Conservation (phyloP, 768 basidiomycete genomes). For the Pleurotus eryngii region DNA sequence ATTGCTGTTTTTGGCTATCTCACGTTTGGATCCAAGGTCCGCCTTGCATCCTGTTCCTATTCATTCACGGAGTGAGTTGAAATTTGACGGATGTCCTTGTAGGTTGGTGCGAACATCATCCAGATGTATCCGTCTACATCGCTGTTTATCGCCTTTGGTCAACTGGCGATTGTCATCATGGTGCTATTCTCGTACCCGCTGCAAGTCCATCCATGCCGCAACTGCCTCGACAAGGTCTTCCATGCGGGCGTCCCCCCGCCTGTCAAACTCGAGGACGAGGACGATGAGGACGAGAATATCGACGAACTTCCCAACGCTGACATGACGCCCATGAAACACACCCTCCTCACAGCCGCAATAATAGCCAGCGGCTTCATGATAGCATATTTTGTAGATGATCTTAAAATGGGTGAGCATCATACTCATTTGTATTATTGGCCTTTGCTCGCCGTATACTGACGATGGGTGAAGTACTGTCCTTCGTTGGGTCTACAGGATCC, state of each 20-base stretch:
- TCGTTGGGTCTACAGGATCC: conserved; percentile 95
- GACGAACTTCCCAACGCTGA: conserved; percentile 57
- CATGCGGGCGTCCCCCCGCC: conserved; percentile 28
- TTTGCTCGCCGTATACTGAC: conserved; percentile 47
- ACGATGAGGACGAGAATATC: conserved; percentile 40
- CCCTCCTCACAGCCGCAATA: conserved; percentile 64
- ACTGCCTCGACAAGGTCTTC: conserved; percentile 90
- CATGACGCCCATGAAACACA: conserved; percentile 67
- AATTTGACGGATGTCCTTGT: conserved; percentile 8
- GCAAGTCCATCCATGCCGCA: conserved; percentile 91
- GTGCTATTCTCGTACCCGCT: conserved; percentile 93
- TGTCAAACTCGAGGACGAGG: conserved; percentile 38
- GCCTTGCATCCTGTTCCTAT: conserved; percentile 13
- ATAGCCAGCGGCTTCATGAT: conserved; percentile 63
- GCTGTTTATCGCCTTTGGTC: conserved; percentile 88
- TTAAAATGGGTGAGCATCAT: conserved; percentile 62
- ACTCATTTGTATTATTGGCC: conserved; percentile 67
- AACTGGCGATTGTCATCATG: conserved; percentile 86
- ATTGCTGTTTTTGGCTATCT: conserved; percentile 89
- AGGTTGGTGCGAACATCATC: conserved; percentile 91
- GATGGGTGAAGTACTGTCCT: conserved; percentile 74
- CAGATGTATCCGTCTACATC: conserved; percentile 93
- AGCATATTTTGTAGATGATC: conserved; percentile 75
- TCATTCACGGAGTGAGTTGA: background rate
- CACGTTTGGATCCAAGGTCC: conserved; percentile 84